Evolutionary conservation across 345 rosid species (phyloP).

Genomic region (Populus tremula): DNA sequence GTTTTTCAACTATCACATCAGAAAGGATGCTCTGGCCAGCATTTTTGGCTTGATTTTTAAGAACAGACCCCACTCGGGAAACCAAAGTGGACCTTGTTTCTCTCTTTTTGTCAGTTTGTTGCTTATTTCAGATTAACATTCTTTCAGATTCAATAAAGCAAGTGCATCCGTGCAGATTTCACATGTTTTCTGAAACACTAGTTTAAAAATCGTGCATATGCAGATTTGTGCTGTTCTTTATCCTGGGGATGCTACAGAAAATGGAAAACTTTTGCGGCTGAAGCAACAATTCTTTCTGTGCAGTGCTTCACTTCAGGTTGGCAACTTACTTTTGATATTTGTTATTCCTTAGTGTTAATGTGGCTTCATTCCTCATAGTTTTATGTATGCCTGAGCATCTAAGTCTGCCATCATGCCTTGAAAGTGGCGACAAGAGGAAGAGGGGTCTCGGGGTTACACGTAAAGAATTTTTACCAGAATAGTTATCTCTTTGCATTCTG

Average conservation of each 20-base stretch:
- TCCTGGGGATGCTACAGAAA: constrained; percentile 98
- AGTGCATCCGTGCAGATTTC: background rate
- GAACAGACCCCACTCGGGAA: too few relatives aligned
- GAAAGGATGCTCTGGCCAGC: background rate
- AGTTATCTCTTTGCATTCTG: too few relatives aligned
- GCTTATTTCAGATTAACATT: background rate
- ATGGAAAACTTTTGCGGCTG: constrained; percentile 88
- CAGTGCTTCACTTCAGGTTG: constrained; percentile 98
- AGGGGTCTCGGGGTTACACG: too few relatives aligned
- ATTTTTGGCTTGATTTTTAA: background rate
- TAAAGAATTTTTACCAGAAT: too few relatives aligned
- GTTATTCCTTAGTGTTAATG: background rate
- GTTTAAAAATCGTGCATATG: constrained; percentile 9
- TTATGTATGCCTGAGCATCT: constrained; percentile 1
- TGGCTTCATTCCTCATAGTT: background rate
- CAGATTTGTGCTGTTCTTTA: constrained; percentile 95
- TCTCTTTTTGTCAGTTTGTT: background rate
- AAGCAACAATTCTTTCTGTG: constrained; percentile 96
- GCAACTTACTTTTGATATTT: constrained; percentile 10
- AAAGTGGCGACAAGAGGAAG: background rate
- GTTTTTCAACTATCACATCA: constrained; percentile 1
- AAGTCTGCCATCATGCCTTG: background rate
- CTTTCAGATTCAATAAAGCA: background rate
- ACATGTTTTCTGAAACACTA: constrained; percentile 9
- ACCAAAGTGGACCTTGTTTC: too few relatives aligned